phyloP scores from a whole-genome alignment of 2,329 filamentous ascomycete genomes.

The Furcasterigmium sp. region DNA sequence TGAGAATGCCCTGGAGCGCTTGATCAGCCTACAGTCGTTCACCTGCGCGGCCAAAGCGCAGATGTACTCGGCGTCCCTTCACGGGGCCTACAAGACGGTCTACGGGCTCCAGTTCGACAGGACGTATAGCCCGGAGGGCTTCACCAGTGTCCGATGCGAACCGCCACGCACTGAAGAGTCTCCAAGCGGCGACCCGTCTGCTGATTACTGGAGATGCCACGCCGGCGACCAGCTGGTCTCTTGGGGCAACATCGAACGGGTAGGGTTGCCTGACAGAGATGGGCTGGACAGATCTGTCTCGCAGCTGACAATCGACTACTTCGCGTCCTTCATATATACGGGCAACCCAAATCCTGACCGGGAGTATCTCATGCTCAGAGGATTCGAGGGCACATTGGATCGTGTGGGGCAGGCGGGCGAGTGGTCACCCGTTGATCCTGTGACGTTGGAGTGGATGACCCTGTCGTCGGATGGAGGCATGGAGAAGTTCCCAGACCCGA shows the following conservation, averaged over 20 bases:
- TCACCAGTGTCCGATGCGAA: conserved; percentile 22
- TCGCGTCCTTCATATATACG: conserved; percentile 24
- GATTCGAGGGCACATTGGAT: conserved; percentile 18
- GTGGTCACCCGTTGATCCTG: conserved; percentile 19
- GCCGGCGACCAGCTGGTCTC: conserved; percentile 31
- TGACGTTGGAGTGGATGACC: neutral
- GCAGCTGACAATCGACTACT: conserved; percentile 26
- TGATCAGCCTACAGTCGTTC: conserved; percentile 14
- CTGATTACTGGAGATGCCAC: conserved; percentile 36
- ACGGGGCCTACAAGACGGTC: conserved; percentile 20
- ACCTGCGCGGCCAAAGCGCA: conserved; percentile 27
- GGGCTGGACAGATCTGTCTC: conserved; percentile 26
- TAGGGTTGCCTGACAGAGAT: conserved; percentile 26
- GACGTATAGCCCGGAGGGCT: conserved; percentile 26
- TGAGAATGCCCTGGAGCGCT: neutral
- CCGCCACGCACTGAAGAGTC: conserved; percentile 17
- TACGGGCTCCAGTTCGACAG: conserved; percentile 34
- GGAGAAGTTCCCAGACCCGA: neutral
- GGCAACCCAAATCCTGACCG: conserved; percentile 23
- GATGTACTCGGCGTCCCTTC: conserved; percentile 22
- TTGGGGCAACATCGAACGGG: conserved; percentile 26
- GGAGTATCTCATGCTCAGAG: conserved; percentile 22
- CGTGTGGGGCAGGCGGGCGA: conserved; percentile 17
- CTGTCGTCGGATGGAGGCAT: neutral
- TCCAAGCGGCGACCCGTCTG: conserved; percentile 26